Evolutionary conservation across 2,329 filamentous ascomycete species (phyloP).

Genomic region (Corinectria fuckeliana): DNA sequence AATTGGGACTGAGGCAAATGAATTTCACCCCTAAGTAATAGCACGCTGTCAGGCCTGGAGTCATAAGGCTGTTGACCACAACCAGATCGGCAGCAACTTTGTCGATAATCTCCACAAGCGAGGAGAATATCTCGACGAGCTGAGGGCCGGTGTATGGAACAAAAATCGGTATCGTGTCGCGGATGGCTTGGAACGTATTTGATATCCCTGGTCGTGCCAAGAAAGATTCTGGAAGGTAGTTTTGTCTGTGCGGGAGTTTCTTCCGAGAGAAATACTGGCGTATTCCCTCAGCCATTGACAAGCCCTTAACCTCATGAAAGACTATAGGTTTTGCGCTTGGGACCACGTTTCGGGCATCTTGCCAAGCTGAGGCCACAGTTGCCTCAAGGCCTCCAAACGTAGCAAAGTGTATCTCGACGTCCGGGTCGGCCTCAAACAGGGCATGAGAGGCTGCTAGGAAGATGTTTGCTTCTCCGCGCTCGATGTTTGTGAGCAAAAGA

Average conservation of each 20-base stretch:
- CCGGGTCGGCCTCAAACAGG: conserved; percentile 41
- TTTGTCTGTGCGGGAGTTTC: background rate
- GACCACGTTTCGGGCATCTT: conserved; percentile 4
- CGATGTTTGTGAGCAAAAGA: conserved; percentile 53
- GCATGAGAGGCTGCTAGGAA: conserved; percentile 51
- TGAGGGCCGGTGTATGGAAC: conserved; percentile 39
- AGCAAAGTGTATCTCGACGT: conserved; percentile 52
- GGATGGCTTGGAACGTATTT: conserved; percentile 40
- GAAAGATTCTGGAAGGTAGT: conserved; percentile 12
- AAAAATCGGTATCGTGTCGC: conserved; percentile 38
- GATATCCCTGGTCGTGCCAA: conserved; percentile 17
- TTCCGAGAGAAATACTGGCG: background rate
- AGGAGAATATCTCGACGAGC: conserved; percentile 49
- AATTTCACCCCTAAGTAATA: conserved; percentile 43
- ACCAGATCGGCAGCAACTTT: conserved; percentile 47
- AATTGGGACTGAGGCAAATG: conserved; percentile 52
- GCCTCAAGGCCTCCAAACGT: conserved; percentile 47
- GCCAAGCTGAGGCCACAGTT: conserved; percentile 12
- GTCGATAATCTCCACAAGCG: conserved; percentile 46
- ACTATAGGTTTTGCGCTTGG: conserved; percentile 28
- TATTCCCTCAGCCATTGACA: conserved; percentile 19
- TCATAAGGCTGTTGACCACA: conserved; percentile 52
- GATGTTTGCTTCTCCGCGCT: conserved; percentile 55
- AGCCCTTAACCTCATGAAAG: conserved; percentile 39
- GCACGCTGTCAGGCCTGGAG: conserved; percentile 51